A percentile compares a stretch with the other conserved stretches of the same genome.
Conservation (phyloP, 805 yeast genomes). For the Metschnikowia kunwiensis region DNA sequence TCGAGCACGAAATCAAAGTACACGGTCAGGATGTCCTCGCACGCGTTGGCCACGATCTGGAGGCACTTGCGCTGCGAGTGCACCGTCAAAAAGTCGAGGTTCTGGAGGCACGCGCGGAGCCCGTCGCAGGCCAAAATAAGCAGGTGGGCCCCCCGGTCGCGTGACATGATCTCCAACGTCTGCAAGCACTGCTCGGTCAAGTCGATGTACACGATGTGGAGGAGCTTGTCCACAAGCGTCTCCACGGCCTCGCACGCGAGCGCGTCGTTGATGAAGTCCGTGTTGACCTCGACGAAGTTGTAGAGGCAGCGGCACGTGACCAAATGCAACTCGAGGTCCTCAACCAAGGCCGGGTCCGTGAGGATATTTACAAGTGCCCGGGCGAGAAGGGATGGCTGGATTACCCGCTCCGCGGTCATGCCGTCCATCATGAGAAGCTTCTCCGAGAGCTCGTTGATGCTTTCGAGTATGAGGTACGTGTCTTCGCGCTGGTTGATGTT, state of each 20-base stretch:
- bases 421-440: conserved; percentile 66
- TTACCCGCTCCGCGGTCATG: conserved; percentile 54
- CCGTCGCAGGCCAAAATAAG: conserved; percentile 59
- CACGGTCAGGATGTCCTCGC: conserved; percentile 43
- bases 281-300: conserved; percentile 73
- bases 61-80: conserved; percentile 87
- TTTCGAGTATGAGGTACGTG: conserved; percentile 59
- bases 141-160: conserved; percentile 47
- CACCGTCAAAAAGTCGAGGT: conserved; percentile 81
- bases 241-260: conserved; percentile 65
- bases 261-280: conserved; percentile 59
- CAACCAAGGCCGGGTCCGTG: conserved; percentile 53
- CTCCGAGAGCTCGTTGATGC: conserved; percentile 62
- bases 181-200: conserved; percentile 88
- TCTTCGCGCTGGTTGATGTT: conserved; percentile 48
- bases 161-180: conserved; percentile 64
- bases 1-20: conserved; percentile 51
- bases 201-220: conserved; percentile 81
- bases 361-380: conserved; percentile 55
- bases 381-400: conserved; percentile 60
- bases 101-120: conserved; percentile 61
- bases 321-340: conserved; percentile 74
- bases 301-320: conserved; percentile 82
- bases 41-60: conserved; percentile 66
- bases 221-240: conserved; percentile 59